phyloP scores from a whole-genome alignment of 768 basidiomycete genomes.

The Podaxis mareebaensis region DNA sequence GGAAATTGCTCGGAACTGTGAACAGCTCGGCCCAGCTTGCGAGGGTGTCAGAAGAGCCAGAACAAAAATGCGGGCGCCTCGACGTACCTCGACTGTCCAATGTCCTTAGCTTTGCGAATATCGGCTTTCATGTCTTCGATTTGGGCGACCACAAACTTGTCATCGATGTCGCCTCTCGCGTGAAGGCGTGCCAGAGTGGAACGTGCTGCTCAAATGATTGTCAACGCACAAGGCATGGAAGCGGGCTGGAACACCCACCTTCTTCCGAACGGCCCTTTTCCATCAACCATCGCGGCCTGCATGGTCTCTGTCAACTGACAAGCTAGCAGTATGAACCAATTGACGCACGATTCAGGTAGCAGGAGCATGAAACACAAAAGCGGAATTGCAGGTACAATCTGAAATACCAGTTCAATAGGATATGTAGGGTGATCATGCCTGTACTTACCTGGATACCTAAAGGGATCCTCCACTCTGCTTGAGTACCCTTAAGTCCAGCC shows the following conservation, averaged over 20 bases:
- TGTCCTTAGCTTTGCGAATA: constrained; percentile 32
- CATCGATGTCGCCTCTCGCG: constrained; percentile 46
- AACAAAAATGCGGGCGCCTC: background rate
- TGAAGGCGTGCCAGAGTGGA: constrained; percentile 52
- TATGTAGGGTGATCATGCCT: background rate
- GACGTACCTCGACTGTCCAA: constrained; percentile 40
- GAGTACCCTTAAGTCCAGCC: constrained; percentile 35
- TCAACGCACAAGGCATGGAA: background rate
- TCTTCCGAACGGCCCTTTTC: constrained; percentile 51
- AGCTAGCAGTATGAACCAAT: background rate
- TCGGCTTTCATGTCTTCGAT: constrained; percentile 45
- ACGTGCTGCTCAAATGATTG: constrained; percentile 24
- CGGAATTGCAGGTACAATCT: constrained; percentile 49
- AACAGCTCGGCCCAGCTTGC: constrained; percentile 41
- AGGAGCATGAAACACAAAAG: constrained; percentile 50
- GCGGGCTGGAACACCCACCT: constrained; percentile 23
- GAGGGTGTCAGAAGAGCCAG: background rate
- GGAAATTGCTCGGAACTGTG: constrained; percentile 43
- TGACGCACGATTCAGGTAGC: constrained; percentile 48
- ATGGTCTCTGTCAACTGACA: background rate
- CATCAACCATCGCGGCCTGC: constrained; percentile 51
- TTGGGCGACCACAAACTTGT: constrained; percentile 48
- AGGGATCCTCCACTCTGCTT: constrained; percentile 52
- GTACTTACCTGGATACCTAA: constrained; percentile 40
- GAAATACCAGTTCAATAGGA: background rate